Base-by-base conservation (phyloP, 148 eudicot species). In the Amaranthus hypochondriacus region DNA sequence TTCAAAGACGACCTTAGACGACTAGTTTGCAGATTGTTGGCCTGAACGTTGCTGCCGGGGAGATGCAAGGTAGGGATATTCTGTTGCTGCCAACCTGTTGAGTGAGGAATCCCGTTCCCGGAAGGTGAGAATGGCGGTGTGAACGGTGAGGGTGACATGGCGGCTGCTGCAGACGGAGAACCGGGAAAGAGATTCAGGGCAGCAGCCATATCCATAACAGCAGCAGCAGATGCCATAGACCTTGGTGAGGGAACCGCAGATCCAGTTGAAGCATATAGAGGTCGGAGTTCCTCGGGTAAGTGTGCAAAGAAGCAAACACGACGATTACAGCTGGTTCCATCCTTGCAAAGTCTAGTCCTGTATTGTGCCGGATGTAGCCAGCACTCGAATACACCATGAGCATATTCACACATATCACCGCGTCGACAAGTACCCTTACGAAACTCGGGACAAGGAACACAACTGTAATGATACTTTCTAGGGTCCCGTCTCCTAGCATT, bases 291-390 rank as follows among this genome's bases (percentile, higher is more conserved):
- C 66, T 88, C 89, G 0, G 77, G 77, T 10, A 18, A 75, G 71
- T 88, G 92, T 2, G 89, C 92, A 76, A 88, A 88, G 82, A 86
- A 88, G 70, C 92, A 88, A 60, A 88, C 92, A 50, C 89, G 80
- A 0, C 88, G 84, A 52, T 80, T 75, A 74, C 89, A 88, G 13
- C 75, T 76, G 0, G 81, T 83, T 15, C 89, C 89, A 66, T 86
- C 92, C 43, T 88, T 88, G 79, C 89, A 86, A 5, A 84, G 71
- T 42, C 89, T 75, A 49, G 92, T 88, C 79, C 85, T 74, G 69
- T 88, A 88, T 48, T 86, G 89, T 42, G 87, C 86, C 2, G 89
- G 92, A 47, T 88, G 92, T 47, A 86, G 75, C 92, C 89, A 88
- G 47, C 88, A 85, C 76, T 88, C 92, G 18, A 88, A 88, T 57